Conservation (phyloP, 495 filamentous ascomycete genomes). For the Schizothecium vesticola region DNA sequence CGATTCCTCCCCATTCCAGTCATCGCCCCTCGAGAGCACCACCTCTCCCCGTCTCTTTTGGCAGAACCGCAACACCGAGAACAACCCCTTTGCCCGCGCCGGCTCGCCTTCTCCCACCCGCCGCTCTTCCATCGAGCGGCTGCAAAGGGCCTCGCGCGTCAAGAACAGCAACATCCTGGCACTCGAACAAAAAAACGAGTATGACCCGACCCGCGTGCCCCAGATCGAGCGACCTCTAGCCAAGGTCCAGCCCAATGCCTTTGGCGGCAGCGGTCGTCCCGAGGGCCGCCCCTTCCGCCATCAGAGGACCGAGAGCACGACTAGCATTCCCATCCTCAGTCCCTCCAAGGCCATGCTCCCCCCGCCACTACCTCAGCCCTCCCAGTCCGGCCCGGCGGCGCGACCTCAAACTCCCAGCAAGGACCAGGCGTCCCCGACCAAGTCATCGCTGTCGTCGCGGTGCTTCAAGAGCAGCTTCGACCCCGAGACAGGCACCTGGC, state of each 20-base stretch:
- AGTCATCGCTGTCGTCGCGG: constrained; percentile 72
- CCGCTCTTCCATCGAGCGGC: constrained; percentile 83
- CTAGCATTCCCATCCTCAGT: constrained; percentile 34
- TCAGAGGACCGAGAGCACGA: constrained; percentile 43
- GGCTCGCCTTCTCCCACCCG: constrained; percentile 61
- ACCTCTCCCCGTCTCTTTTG: constrained; percentile 78
- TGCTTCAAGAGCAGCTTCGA: constrained; percentile 71
- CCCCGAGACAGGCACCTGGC: constrained; percentile 64
- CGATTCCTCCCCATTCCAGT: constrained; percentile 71
- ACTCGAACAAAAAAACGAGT: constrained; percentile 80
- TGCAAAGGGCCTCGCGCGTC: constrained; percentile 89
- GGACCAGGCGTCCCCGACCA: constrained; percentile 70
- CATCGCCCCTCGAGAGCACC: constrained; percentile 58
- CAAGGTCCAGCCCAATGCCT: constrained; percentile 62
- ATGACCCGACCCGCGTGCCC: constrained; percentile 73
- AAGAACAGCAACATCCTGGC: constrained; percentile 96
- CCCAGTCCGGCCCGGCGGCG: constrained; percentile 2
- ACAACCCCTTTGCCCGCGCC: constrained; percentile 53
- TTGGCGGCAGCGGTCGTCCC: constrained; percentile 44
- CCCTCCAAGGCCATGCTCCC: constrained; percentile 34
- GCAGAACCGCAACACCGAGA: constrained; percentile 78
- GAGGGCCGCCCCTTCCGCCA: constrained; percentile 35
- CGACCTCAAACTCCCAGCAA: constrained; percentile 61
- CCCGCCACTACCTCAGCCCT: constrained; percentile 17
- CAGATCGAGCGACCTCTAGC: constrained; percentile 74